Conservation (phyloP, 2,329 filamentous ascomycete species). For the Coniella vitis region DNA sequence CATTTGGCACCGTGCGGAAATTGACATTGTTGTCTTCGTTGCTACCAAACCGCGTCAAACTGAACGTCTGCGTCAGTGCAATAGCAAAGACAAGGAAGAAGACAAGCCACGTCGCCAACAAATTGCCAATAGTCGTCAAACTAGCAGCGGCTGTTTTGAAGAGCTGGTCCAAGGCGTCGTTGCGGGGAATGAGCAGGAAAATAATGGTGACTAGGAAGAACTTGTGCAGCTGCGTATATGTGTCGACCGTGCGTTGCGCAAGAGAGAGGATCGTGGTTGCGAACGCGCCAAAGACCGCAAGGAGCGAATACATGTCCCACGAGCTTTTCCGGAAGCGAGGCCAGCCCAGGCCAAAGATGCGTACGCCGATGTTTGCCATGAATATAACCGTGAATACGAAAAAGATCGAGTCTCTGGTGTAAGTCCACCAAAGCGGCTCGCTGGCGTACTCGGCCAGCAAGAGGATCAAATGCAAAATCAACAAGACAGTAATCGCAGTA, state of each 20-base stretch:
- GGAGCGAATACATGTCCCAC: constrained; percentile 87
- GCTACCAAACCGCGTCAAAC: constrained; percentile 77
- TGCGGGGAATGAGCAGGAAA: constrained; percentile 85
- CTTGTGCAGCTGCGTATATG: constrained; percentile 80
- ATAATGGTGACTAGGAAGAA: constrained; percentile 87
- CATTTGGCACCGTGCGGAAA: constrained; percentile 88
- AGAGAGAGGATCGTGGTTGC: constrained; percentile 74
- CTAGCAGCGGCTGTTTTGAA: constrained; percentile 98
- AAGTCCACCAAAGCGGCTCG: constrained; percentile 65
- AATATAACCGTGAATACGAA: constrained; percentile 77
- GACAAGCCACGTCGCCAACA: constrained; percentile 94
- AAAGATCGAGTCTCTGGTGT: constrained; percentile 67
- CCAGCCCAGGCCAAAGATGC: constrained; percentile 87
- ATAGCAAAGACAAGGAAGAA: constrained; percentile 96
- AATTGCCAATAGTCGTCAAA: constrained; percentile 81
- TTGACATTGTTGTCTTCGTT: constrained; percentile 76
- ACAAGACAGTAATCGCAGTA: constrained; percentile 66
- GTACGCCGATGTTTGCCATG: constrained; percentile 72
- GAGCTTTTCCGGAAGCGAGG: constrained; percentile 83
- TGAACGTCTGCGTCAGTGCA: constrained; percentile 91
- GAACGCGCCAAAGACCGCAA: constrained; percentile 74
- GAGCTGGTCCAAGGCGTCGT: constrained; percentile 93
- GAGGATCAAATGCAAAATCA: constrained; percentile 76
- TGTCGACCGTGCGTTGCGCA: constrained; percentile 48
- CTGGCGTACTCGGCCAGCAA: constrained; percentile 81